Conservation (phyloP, 2,329 filamentous ascomycete species). For the Coniella vitis region DNA sequence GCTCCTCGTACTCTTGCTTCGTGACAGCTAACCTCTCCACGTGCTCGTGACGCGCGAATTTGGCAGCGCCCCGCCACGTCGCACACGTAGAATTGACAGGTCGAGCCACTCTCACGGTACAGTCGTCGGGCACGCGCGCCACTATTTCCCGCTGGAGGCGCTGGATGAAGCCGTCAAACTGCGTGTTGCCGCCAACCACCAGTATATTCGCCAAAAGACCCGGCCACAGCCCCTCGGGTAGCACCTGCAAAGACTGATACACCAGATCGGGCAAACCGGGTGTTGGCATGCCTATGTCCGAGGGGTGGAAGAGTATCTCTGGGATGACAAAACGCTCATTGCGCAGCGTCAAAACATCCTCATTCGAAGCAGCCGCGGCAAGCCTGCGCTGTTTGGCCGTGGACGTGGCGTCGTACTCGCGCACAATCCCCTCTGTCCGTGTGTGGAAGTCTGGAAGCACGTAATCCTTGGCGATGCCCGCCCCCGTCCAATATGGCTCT, state of each 20-base stretch:
- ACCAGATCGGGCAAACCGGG: slow-evolving; percentile 78
- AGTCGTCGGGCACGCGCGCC: slow-evolving; percentile 66
- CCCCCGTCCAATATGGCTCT: slow-evolving; percentile 40
- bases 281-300: slow-evolving; percentile 78
- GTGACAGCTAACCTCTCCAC: slow-evolving; percentile 69
- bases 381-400: slow-evolving; percentile 44
- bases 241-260: slow-evolving; percentile 63
- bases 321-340: slow-evolving; percentile 91
- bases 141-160: slow-evolving; percentile 71
- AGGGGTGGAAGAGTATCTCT: slow-evolving; percentile 81
- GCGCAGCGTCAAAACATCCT: slow-evolving; percentile 78
- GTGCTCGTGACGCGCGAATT: slow-evolving; percentile 62
- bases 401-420: slow-evolving; percentile 65
- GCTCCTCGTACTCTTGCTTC: slow-evolving; percentile 82
- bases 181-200: slow-evolving; percentile 78
- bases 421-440: slow-evolving; percentile 57
- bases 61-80: slow-evolving; percentile 80
- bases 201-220: slow-evolving; percentile 80
- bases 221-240: slow-evolving; percentile 81
- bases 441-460: slow-evolving; percentile 75
- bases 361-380: slow-evolving; percentile 42
- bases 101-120: slow-evolving; percentile 65
- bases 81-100: slow-evolving; percentile 69
- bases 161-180: slow-evolving; percentile 74
- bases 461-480: slow-evolving; percentile 76